These are phyloP conservation scores for Fusarium gaditjirri DNA, from an alignment of 2,329 filamentous ascomycete genomes.

Conservation along the genomic window DNA sequence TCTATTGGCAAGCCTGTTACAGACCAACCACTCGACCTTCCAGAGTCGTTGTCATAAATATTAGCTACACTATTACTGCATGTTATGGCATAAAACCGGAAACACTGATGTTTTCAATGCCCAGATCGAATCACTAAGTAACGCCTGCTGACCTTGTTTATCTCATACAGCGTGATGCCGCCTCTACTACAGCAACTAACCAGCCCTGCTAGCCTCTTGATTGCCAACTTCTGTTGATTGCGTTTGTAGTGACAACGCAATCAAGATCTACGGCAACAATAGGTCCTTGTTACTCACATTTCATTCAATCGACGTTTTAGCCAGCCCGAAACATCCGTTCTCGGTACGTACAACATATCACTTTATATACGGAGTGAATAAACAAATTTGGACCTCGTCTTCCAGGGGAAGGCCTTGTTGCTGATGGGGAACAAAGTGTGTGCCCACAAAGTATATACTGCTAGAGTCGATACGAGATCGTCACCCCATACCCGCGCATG, in stretches of 20 bases:
- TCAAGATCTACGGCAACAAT: conserved; percentile 12
- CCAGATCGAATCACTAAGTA: conserved; percentile 6
- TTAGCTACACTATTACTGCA: conserved; percentile 15
- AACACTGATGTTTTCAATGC: conserved; percentile 13
- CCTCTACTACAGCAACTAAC: not conserved
- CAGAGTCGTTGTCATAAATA: conserved; percentile 25
- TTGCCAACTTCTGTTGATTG: conserved; percentile 11
- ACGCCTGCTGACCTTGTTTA: conserved; percentile 9
- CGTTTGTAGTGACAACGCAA: not conserved
- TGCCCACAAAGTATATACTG: conserved; percentile 37
- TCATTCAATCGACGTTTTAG: conserved; percentile 1
- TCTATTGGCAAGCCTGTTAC: not conserved
- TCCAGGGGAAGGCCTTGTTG: conserved; percentile 13
- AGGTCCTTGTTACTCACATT: conserved; percentile 10
- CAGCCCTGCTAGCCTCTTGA: conserved; percentile 1
- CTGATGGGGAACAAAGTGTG: conserved; percentile 1
- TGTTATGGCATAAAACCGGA: conserved; percentile 19
- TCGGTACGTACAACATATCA: not conserved
- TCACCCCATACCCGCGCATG: conserved; percentile 26
- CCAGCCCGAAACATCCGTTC: conserved; percentile 29
- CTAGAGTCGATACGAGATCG: conserved; percentile 47
- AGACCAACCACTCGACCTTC: conserved; percentile 15
- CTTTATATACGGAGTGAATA: not conserved
- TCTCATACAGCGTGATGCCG: not conserved
- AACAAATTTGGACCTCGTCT: conserved; percentile 20